Base-by-base conservation (phyloP, 192 early-diverging fungal genomes). In the Linnemannia exigua region DNA sequence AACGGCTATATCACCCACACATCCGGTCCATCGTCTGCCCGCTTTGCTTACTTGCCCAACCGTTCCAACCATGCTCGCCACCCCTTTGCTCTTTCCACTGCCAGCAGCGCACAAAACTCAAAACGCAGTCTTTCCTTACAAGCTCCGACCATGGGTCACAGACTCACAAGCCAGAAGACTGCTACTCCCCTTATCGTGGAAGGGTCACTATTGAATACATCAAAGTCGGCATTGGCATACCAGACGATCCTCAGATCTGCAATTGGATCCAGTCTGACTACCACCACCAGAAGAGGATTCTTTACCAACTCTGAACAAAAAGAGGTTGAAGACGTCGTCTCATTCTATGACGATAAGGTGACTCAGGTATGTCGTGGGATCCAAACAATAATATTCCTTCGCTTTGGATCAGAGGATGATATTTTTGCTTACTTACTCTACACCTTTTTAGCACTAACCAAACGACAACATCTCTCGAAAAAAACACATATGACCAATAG, bases 291-390 rank as follows among this genome's bases (percentile, higher is more conserved):
- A 48, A 75, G 70, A 61, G 69, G 37, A 72, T 83, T 76, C 58
- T 77, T 41, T n/a, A 73, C 71, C 72, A 79, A 74, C 8, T 58
- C 79, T 50, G 79, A 80, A 25, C 80, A 81, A 48, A 74, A 74
- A n/a, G 80, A 81, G 11, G 14, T 50, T 37, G 83, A 75, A 54
- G 87, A 77, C 25, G 66, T 79, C 22, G 77, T 84, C 15, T 84
- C 87, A 9, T 88, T 88, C 70, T 88, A 88, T 70, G 87, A 82
- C 48, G 87, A 88, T 72, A 83, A 88, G 61, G 68, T 88, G 37
- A 75, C 78, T 36, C 81, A 80, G 72, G 87, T 88, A 83, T 46
- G 50, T 51, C 7, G 14, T 31, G 28, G 14, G 58, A 7, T 15
- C 54, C 54, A 25, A 58, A 58, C 54, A 58, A 25, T 58, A 14